Conservation (phyloP, 371 early-diverging fungal species). For the Apophysomyces elegans region DNA sequence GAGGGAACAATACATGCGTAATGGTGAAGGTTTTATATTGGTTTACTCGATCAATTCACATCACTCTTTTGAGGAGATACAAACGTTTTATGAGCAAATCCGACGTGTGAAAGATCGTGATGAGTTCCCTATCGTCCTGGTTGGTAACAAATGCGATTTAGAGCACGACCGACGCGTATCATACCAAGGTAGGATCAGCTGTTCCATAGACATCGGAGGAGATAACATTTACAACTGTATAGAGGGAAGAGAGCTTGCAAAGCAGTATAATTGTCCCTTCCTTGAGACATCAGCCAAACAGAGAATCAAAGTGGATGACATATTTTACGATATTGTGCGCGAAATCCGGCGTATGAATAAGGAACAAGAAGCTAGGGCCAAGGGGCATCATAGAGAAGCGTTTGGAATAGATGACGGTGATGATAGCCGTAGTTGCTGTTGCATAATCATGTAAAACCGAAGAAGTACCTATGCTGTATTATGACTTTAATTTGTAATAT, state of each 20-base stretch:
- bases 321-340: slow-evolving; percentile 88
- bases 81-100: slow-evolving; percentile 65
- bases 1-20: slow-evolving; percentile 83
- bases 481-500: slow-evolving; percentile 2
- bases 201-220: neutral
- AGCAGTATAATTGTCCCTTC: slow-evolving; percentile 77
- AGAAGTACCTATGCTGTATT: neutral
- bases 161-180: slow-evolving; percentile 81
- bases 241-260: slow-evolving; percentile 88
- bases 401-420: slow-evolving; percentile 16
- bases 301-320: slow-evolving; percentile 89
- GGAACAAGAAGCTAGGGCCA: slow-evolving; percentile 31
- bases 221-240: neutral
- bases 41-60: slow-evolving; percentile 68
- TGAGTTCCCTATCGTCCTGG: slow-evolving; percentile 77
- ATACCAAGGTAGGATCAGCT: slow-evolving; percentile 48
- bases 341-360: slow-evolving; percentile 81
- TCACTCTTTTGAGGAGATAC: slow-evolving; percentile 72
- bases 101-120: slow-evolving; percentile 78
- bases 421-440: slow-evolving; percentile 21
- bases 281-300: slow-evolving; percentile 94
- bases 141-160: slow-evolving; percentile 92
- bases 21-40: slow-evolving; percentile 57
- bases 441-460: slow-evolving; percentile 26
- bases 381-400: slow-evolving; percentile 15